Base-by-base conservation (phyloP, 805 yeast genomes). In the Candida mattraensis region DNA sequence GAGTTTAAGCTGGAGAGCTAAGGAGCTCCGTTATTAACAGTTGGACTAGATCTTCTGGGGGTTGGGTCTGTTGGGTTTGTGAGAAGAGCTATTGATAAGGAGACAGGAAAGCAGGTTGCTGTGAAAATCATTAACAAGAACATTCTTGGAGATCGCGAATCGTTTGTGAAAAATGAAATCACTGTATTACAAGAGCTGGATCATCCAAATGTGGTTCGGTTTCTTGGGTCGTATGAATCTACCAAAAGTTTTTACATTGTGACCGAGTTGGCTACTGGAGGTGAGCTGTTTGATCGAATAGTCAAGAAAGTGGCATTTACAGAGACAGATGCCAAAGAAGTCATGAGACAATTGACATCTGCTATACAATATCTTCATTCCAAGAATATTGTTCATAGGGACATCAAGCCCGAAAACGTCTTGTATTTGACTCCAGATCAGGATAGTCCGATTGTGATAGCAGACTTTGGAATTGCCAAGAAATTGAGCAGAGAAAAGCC, bases 11-110 rank as follows among this genome's bases (percentile, higher is more conserved):
- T 5, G 5, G 7, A 11, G 7, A 12, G 7, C 14, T 16, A 13
- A 13, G 14, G 11, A 18, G 29, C 20, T 8, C 11, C 5, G 3
- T 11, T 29, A 10, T 35, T 32, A 23, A 40, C 18, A 10, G 2
- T n/a, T n/a, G n/a, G n/a, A n/a, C 6, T 25, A 37, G 74, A 74
- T 40, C 83, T 93, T 0, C 62, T 87, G 9, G 96, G 96, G 7
- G 95, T 94, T 0, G 96, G 97, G 3, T 74, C 93, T 1, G 87
- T 84, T 63, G 96, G 97, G 25, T 80, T 86, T 7, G 96, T 88
- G 2, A 70, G 93, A 51, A 74, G 77, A 47, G 96, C 95, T 3
- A 46, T 60, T 17, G 33, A 40, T 20, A 41, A 24, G 12, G 56
- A 62, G 7, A 73, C 76, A 1, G 63, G 56, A 16, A 84, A 83